Conservation (phyloP, 495 filamentous ascomycete species). For the Hamigera avellanea region DNA sequence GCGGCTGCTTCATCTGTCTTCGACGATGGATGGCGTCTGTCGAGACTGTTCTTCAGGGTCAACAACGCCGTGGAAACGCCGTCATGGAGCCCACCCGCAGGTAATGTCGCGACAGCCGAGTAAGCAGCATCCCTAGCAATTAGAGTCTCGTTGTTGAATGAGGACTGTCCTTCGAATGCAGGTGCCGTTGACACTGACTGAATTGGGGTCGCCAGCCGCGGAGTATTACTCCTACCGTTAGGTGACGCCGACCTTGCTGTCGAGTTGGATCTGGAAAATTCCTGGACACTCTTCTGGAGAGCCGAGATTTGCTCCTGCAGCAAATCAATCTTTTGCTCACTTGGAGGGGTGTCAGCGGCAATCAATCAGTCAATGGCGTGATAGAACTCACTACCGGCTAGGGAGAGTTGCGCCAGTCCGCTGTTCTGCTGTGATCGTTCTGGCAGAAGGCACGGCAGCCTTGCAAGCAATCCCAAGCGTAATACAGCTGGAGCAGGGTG, state of each 20-base stretch:
- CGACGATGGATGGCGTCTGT: slow-evolving; percentile 4
- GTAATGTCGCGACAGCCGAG: slow-evolving; percentile 8
- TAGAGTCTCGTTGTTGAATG: slow-evolving; percentile 15
- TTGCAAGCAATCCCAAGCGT: slow-evolving; percentile 11
- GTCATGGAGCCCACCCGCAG: slow-evolving; percentile 4
- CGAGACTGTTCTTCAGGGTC: slow-evolving; percentile 10
- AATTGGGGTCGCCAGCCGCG: slow-evolving; percentile 3
- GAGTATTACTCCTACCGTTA: neutral
- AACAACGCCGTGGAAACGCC: slow-evolving; percentile 12
- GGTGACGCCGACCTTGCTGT: slow-evolving; percentile 2
- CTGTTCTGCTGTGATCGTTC: neutral
- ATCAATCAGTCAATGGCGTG: neutral
- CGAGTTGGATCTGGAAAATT: slow-evolving; percentile 7
- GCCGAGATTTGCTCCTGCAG: slow-evolving; percentile 13
- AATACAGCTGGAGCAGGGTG: slow-evolving; percentile 14
- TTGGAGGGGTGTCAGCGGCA: neutral
- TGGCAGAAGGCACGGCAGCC: slow-evolving; percentile 1
- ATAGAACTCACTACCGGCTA: slow-evolving; percentile 8
- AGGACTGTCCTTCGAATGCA: slow-evolving; percentile 17
- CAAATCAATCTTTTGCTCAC: slow-evolving; percentile 11
- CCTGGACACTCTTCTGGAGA: slow-evolving; percentile 8
- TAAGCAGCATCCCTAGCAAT: slow-evolving; percentile 15
- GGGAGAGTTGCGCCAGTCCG: neutral
- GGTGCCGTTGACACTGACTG: slow-evolving; percentile 8
- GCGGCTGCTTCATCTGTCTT: too few species aligned